Evolutionary conservation across 1,139 yeast species (phyloP).

Genomic region (Yamadazyma friedrichii): DNA sequence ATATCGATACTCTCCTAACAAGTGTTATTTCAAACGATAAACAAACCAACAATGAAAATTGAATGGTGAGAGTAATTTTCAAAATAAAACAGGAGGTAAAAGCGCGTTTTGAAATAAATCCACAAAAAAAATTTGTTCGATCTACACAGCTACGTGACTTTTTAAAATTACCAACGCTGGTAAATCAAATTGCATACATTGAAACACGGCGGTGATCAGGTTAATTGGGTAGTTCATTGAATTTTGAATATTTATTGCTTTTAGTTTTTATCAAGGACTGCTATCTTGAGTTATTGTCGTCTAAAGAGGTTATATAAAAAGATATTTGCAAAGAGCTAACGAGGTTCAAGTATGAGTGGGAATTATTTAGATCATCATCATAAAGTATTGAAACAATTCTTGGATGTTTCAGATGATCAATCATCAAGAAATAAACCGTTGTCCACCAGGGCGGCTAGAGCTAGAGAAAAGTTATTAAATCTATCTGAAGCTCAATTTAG

Average conservation of each 20-base stretch:
- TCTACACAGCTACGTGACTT: not conserved
- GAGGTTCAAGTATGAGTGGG: constrained; percentile 31
- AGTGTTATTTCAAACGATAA: not conserved
- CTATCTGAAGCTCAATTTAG: constrained; percentile 81
- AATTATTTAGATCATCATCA: constrained; percentile 45
- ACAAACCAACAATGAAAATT: not conserved
- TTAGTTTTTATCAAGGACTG: too few relatives aligned
- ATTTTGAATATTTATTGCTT: too few relatives aligned
- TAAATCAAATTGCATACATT: not conserved
- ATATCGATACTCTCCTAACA: too few relatives aligned
- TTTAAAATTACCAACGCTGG: not conserved
- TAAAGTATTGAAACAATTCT: constrained; percentile 50
- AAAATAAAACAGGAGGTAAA: constrained; percentile 3
- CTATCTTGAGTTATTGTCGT: too few relatives aligned
- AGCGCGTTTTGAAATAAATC: constrained; percentile 7
- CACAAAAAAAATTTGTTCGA: constrained; percentile 6
- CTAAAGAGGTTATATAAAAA: too few relatives aligned
- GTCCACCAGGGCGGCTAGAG: constrained; percentile 67
- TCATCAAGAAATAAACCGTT: constrained; percentile 40
- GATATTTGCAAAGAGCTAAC: too few relatives aligned
- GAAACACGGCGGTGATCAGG: not conserved
- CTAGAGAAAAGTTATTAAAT: constrained; percentile 80
- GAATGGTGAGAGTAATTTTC: not conserved
- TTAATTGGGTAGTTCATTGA: too few relatives aligned
- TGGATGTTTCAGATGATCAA: constrained; percentile 51